These are phyloP conservation scores for Clavispora fructus DNA, from an alignment of 805 yeast species.

Conservation along the genomic window DNA sequence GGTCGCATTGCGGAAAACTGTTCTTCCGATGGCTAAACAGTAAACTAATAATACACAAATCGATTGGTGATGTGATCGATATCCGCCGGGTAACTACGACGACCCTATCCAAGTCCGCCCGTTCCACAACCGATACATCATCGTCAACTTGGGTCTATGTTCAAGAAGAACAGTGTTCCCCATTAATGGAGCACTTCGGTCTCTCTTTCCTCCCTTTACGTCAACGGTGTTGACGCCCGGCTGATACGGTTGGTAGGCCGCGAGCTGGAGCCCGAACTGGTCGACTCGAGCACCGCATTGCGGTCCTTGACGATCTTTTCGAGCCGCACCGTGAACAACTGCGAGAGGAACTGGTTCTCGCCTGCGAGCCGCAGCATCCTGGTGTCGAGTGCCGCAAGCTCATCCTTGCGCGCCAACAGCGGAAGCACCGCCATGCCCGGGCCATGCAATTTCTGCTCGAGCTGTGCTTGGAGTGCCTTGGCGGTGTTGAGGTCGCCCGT, in stretches of 20 bases:
- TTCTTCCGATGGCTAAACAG: no score
- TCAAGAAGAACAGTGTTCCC: no score
- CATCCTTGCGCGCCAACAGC: conserved; percentile 29
- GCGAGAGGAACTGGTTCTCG: conserved; percentile 27
- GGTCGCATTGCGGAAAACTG: no score
- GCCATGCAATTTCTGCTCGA: conserved; percentile 23
- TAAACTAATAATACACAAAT: no score
- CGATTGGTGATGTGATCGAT: no score
- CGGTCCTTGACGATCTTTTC: conserved; percentile 34
- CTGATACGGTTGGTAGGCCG: conserved; percentile 34
- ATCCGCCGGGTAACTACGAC: no score
- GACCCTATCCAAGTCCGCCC: no score
- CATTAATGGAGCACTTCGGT: not conserved
- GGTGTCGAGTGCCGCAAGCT: conserved; percentile 22
- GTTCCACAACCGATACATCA: no score
- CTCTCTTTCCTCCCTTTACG: not conserved
- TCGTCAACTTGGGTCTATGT: no score
- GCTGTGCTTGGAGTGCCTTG: conserved; percentile 14
- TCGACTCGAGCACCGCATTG: conserved; percentile 23
- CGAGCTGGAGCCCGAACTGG: conserved; percentile 23
- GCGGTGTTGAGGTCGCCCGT: conserved; percentile 17
- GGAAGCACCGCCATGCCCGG: conserved; percentile 35
- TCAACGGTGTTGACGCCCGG: conserved; percentile 35
- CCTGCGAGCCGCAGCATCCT: conserved; percentile 20
- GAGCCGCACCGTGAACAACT: conserved; percentile 24